Evolutionary conservation across 768 basidiomycete genomes (phyloP).

Genomic region (Phlebiopsis flavidoalba): DNA sequence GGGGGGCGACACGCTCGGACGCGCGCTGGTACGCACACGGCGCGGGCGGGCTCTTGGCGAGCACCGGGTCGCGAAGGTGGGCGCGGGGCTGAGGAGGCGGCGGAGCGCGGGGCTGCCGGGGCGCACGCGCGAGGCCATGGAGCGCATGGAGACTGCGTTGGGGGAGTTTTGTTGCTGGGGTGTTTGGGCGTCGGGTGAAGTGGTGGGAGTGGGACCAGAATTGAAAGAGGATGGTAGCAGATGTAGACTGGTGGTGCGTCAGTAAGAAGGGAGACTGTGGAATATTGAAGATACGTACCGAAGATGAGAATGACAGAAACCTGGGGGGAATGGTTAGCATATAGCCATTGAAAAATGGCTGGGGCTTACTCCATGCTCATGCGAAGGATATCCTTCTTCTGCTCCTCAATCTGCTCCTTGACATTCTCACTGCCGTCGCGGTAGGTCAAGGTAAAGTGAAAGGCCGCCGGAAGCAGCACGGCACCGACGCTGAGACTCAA

Average conservation of each 20-base stretch:
- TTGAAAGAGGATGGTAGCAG: slow-evolving; percentile 48
- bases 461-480: slow-evolving; percentile 74
- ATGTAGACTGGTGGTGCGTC: slow-evolving; percentile 36
- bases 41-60: slow-evolving; percentile 4
- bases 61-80: slow-evolving; percentile 5
- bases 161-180: slow-evolving; percentile 11
- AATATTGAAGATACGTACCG: background rate
- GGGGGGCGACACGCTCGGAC: background rate
- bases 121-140: slow-evolving; percentile 9
- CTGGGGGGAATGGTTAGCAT: slow-evolving; percentile 3
- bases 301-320: slow-evolving; percentile 8
- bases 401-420: slow-evolving; percentile 24
- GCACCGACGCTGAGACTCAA: slow-evolving; percentile 78
- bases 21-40: background rate
- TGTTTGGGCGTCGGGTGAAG: slow-evolving; percentile 33
- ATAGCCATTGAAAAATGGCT: background rate
- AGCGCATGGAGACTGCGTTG: slow-evolving; percentile 15
- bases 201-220: slow-evolving; percentile 52
- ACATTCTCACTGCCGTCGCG: slow-evolving; percentile 9
- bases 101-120: slow-evolving; percentile 6
- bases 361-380: slow-evolving; percentile 45
- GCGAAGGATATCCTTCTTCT: slow-evolving; percentile 37
- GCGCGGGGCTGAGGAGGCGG: slow-evolving; percentile 5
- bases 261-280: background rate
- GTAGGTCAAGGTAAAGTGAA: slow-evolving; percentile 50